Evolutionary conservation across 2,329 filamentous ascomycete genomes (phyloP).

Genomic region (Ophiostoma ips): DNA sequence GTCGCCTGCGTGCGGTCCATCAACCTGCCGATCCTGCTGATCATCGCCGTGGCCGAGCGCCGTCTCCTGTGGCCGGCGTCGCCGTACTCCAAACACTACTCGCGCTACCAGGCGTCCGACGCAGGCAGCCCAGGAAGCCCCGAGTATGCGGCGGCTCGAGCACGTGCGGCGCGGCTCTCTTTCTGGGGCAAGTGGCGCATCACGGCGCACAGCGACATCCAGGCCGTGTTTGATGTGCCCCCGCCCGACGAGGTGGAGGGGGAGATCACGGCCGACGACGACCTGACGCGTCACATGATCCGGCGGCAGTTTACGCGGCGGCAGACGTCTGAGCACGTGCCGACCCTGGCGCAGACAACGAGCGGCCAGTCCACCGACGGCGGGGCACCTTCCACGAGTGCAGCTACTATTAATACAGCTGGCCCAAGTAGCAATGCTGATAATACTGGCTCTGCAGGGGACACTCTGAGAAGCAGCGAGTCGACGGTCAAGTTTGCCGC

Average conservation of each 20-base stretch:
- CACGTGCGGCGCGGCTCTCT: constrained; percentile 16
- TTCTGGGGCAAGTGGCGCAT: constrained; percentile 58
- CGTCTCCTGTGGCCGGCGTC: constrained; percentile 45
- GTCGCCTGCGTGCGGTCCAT: constrained; percentile 60
- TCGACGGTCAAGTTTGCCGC: constrained; percentile 11
- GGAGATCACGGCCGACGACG: constrained; percentile 45
- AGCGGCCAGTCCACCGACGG: not conserved
- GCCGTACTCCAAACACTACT: constrained; percentile 15
- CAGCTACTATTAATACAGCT: no score
- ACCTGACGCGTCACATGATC: constrained; percentile 43
- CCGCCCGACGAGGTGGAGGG: constrained; percentile 47
- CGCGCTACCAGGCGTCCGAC: not conserved
- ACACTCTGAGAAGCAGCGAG: not conserved
- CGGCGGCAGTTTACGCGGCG: constrained; percentile 39
- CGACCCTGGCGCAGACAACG: not conserved
- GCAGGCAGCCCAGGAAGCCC: not conserved
- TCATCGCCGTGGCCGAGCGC: constrained; percentile 59
- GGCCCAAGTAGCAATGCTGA: not conserved
- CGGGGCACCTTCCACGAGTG: no score
- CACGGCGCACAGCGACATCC: constrained; percentile 57
- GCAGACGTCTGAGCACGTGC: constrained; percentile 22
- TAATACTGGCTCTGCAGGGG: not conserved
- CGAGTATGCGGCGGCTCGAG: constrained; percentile 5
- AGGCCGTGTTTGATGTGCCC: constrained; percentile 58
- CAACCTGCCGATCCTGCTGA: constrained; percentile 60